phyloP scores from a whole-genome alignment of 768 basidiomycete genomes.

The Phanerodontia chrysosporium region DNA sequence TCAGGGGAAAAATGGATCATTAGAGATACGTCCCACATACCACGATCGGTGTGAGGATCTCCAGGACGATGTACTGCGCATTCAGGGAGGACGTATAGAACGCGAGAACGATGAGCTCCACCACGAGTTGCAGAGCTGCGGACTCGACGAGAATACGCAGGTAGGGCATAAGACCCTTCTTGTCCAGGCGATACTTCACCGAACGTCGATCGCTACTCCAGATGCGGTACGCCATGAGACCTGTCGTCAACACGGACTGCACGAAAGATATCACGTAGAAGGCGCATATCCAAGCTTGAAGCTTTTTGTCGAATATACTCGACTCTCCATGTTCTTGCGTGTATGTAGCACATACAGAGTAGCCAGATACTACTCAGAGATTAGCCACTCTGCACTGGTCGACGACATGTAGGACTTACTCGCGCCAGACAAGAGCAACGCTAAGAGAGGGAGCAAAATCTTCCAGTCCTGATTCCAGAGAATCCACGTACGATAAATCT shows the following conservation, averaged over 20 bases:
- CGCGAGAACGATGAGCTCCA: slow-evolving; percentile 15
- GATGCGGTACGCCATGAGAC: slow-evolving; percentile 22
- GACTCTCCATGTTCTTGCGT: not conserved
- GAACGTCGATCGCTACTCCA: slow-evolving; percentile 13
- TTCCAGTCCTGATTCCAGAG: slow-evolving; percentile 17
- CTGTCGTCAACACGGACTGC: slow-evolving; percentile 23
- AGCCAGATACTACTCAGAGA: slow-evolving; percentile 13
- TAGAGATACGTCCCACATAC: not conserved
- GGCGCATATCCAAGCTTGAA: slow-evolving; percentile 18
- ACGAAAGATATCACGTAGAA: slow-evolving; percentile 20
- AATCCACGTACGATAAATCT: slow-evolving; percentile 11
- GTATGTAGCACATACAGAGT: not conserved
- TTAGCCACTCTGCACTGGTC: not conserved
- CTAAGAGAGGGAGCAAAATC: slow-evolving; percentile 12
- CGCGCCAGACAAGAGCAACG: slow-evolving; percentile 16
- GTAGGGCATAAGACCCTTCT: slow-evolving; percentile 13
- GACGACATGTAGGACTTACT: not conserved
- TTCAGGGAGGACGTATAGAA: slow-evolving; percentile 16
- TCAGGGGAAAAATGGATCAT: not conserved
- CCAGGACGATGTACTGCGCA: slow-evolving; percentile 19
- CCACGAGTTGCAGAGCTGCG: slow-evolving; percentile 13
- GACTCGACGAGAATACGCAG: slow-evolving; percentile 21
- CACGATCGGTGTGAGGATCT: slow-evolving; percentile 11
- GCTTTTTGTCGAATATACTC: slow-evolving; percentile 16
- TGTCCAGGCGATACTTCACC: slow-evolving; percentile 6